Conservation (phyloP, 139 green algal species). For the Tetradesmus lagerheimii region DNA sequence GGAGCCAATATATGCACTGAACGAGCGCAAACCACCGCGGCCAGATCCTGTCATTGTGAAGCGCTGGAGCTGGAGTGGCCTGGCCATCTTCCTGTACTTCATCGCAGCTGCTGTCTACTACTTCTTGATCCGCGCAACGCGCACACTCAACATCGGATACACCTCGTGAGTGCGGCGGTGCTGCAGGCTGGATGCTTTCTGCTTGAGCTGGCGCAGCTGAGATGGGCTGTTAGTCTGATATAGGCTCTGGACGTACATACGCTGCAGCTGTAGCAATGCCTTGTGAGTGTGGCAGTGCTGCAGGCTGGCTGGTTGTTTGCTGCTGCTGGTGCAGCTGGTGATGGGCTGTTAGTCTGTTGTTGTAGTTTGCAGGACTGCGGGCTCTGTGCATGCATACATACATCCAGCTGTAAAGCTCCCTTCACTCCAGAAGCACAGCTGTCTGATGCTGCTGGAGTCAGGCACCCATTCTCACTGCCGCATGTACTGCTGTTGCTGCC, state of each 20-base stretch:
- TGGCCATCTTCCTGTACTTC: conserved; percentile 44
- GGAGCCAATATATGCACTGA: background rate
- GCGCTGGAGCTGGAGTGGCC: conserved; percentile 40
- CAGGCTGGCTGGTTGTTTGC: no score
- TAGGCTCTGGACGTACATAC: no score
- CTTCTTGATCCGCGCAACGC: conserved; percentile 30
- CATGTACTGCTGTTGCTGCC: background rate
- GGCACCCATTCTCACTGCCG: no score
- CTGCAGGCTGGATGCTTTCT: background rate
- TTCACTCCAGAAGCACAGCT: background rate
- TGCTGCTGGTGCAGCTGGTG: no score
- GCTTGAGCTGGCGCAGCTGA: background rate
- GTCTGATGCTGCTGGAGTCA: background rate
- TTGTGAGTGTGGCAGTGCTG: background rate
- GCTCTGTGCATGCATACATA: no score
- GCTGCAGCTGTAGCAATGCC: no score
- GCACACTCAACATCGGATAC: conserved; percentile 52
- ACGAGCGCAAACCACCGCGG: background rate
- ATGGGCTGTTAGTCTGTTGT: no score
- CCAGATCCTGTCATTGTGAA: background rate
- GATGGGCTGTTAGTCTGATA: no score
- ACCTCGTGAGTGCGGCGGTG: conserved; percentile 23
- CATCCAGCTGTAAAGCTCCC: no score
- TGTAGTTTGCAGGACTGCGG: no score
- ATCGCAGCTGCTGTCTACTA: conserved; percentile 39